A percentile compares a stretch with the other conserved stretches of the same genome.
Conservation (phyloP, 768 basidiomycete species). For the Termitomyces titanicus region DNA sequence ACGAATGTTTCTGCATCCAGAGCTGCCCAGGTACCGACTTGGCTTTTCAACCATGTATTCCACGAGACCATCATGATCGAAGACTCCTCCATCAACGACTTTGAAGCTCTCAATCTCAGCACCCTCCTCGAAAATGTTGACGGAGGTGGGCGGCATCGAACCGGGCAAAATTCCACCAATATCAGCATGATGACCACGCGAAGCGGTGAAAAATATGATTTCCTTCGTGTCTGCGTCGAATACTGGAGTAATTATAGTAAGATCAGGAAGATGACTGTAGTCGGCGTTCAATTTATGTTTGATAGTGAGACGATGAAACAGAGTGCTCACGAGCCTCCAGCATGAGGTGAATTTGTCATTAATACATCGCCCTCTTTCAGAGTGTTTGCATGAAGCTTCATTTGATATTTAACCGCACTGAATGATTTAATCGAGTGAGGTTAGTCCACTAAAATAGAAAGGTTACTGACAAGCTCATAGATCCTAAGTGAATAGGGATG, state of each 20-base stretch:
- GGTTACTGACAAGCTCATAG: constrained; percentile 80
- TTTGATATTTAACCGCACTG: constrained; percentile 87
- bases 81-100: constrained; percentile 79
- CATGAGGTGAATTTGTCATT: constrained; percentile 88
- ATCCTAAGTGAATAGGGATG: constrained; percentile 83
- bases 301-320: background rate
- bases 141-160: constrained; percentile 93
- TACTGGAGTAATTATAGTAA: constrained; percentile 92
- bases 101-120: constrained; percentile 91
- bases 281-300: background rate
- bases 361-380: constrained; percentile 90
- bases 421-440: background rate
- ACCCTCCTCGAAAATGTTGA: constrained; percentile 91
- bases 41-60: constrained; percentile 84
- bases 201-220: constrained; percentile 92
- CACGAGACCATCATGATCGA: constrained; percentile 69
- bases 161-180: constrained; percentile 91
- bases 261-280: constrained; percentile 57
- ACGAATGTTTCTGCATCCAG: constrained; percentile 81
- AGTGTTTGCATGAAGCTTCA: constrained; percentile 65
- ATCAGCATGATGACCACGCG: constrained; percentile 92
- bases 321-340: constrained; percentile 76
- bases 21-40: constrained; percentile 77
- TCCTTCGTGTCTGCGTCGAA: constrained; percentile 62
- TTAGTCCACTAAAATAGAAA: background rate